Evolutionary conservation across 257 asterid species (phyloP), one percentile per base, ranked within the genome.

Genomic region (Gentiana straminea): DNA sequence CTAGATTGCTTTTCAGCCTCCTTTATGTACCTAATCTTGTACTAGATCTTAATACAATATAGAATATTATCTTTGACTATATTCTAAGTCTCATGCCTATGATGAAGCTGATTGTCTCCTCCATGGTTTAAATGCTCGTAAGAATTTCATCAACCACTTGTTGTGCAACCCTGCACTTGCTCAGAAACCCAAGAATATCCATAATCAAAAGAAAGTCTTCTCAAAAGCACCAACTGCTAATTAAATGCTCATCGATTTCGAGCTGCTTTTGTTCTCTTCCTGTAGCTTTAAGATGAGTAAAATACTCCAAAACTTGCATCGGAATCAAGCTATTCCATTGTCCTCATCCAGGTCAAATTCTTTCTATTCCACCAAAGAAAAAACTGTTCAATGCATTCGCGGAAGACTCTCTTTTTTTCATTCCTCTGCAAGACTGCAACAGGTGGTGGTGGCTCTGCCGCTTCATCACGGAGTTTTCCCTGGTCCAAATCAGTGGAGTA

Each of bases 401-500:
- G 72, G 84, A 59, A 63, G 94, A 48, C 78, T 84, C 6, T 84
- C 88, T 13, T 82, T 84, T 3, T 68, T 73, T 57, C 5, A 3
- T 76, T 84, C 33, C 79, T 81, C 46, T 70, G 78, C 71, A 71
- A 70, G 79, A 70, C 68, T 67, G 74, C 78, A 75, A 63, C 69
- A 75, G 7, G 13, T 24, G 46, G 2, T 9, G 46, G 46, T 41
- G 46, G 6, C 46, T 54, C 76, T 38, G 51, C 74, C 5, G 63
- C 78, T n/a, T 55, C 77, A 10, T 68, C 73, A 4, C 69, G 79
- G 81, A 12, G 52, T 1, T 65, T 84, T 52, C 82, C 76, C 58
- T 84, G 97, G 60, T 65, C 95, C 70, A 90, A 79, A 61, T 80
- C 95, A 15, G 52, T 83, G 32, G 75, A 72, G 58, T 61, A 59